These are phyloP conservation scores for Diutina ranongensis DNA, from an alignment of 1,139 yeast genomes.

Conservation along the genomic window DNA sequence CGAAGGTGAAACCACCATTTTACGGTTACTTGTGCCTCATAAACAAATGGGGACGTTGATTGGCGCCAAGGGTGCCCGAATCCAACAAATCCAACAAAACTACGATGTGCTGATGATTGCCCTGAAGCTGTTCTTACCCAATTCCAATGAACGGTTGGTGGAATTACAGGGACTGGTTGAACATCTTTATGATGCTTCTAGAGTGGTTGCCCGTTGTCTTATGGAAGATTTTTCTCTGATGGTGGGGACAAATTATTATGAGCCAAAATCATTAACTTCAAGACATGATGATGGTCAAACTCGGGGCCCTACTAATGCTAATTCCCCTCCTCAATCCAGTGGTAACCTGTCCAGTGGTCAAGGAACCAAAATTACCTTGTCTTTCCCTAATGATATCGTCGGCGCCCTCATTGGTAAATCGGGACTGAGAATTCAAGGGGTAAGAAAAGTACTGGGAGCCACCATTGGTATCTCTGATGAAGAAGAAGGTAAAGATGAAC, in stretches of 20 bases:
- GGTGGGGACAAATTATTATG: slow-evolving; percentile 53
- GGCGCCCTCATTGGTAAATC: slow-evolving; percentile 87
- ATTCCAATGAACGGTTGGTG: slow-evolving; percentile 77
- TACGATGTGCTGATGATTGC: slow-evolving; percentile 77
- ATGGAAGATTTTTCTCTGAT: slow-evolving; percentile 48
- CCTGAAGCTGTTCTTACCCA: slow-evolving; percentile 73
- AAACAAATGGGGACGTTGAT: slow-evolving; percentile 85
- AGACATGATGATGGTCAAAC: not conserved
- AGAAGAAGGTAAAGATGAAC: slow-evolving; percentile 50
- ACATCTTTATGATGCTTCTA: slow-evolving; percentile 45
- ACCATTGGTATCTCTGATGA: slow-evolving; percentile 69
- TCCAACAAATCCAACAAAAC: slow-evolving; percentile 66
- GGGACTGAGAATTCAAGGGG: slow-evolving; percentile 80
- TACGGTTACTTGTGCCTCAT: slow-evolving; percentile 72
- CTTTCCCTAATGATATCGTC: slow-evolving; percentile 71
- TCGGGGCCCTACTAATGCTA: not conserved
- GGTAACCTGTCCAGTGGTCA: not conserved
- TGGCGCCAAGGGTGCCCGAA: slow-evolving; percentile 76
- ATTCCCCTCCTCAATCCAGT: slow-evolving; percentile 9
- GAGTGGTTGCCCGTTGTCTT: slow-evolving; percentile 60
- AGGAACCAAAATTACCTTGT: slow-evolving; percentile 8
- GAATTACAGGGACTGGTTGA: slow-evolving; percentile 79
- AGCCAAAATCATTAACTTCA: slow-evolving; percentile 31
- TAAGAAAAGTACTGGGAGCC: slow-evolving; percentile 72
- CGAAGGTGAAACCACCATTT: slow-evolving; percentile 41